Evolutionary conservation across 495 filamentous ascomycete genomes (phyloP), one percentile per base, ranked within the genome.

Genomic region (Hypomontagnella submonticulosa): DNA sequence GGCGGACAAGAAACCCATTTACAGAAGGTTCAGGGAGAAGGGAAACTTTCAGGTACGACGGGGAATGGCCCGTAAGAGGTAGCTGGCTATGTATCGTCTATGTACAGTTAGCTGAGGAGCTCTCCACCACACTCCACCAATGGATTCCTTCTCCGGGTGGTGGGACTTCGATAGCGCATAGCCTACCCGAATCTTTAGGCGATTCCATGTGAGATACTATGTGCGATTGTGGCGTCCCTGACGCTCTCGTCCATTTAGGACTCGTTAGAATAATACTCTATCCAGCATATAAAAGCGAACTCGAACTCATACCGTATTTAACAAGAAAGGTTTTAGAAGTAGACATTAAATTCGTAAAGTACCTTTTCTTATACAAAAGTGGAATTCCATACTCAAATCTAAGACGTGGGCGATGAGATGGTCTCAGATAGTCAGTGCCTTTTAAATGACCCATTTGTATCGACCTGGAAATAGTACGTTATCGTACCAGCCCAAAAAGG

Each of bases 71-170:
- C 66, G 13, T 54, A 69, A 64, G 46, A 64, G 66, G 56, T 54
- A 69, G 59, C 65, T 61, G 43, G 44, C 30, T 30, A 52, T 33
- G 60, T 64, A 69, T 46, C 36, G 23, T 44, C 9, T 38, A 68
- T 63, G 65, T 68, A 68, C 34, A 7, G 15, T 16, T 38, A 61
- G 48, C 57, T 48, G 57, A 52, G 49, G 37, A 60, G 42, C 58
- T 63, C 64, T 47, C 63, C 63, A 67, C 63, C 59, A 27, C 27
- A 19, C 2, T 62, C 64, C 47, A 67, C 65, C 64, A 53, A 67
- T 67, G 52, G 40, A 55, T 40, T 56, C 41, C 42, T n/a, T 42
- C 36, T 63, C 55, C 55, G 48, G 52, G 27, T 49, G 54, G 59
- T 60, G 64, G 64, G 54, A 67, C 57, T 66, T 43, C 16, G 40